A percentile compares a stretch with the other conserved stretches of the same genome.
These are phyloP conservation scores for Xylaria sp. DNA, from an alignment of 2,329 filamentous ascomycete species.

Conservation along the genomic window DNA sequence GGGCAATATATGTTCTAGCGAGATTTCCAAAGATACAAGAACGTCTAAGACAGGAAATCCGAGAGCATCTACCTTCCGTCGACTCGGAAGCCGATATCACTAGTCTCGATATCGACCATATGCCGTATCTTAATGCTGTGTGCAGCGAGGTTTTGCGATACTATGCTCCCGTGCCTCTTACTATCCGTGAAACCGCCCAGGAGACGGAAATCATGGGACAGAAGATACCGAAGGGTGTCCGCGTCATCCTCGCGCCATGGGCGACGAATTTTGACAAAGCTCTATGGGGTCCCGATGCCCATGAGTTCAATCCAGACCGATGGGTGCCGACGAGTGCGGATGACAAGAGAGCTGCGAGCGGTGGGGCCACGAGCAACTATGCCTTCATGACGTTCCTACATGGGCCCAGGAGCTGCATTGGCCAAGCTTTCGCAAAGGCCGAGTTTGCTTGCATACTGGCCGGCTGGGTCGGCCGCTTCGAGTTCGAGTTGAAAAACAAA, in stretches of 20 bases:
- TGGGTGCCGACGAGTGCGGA: conserved; percentile 65
- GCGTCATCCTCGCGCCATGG: conserved; percentile 70
- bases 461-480: conserved; percentile 78
- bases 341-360: conserved; percentile 63
- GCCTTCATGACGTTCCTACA: conserved; percentile 85
- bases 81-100: conserved; percentile 46
- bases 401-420: conserved; percentile 87
- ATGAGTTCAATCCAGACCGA: conserved; percentile 80
- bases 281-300: conserved; percentile 81
- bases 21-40: conserved; percentile 51
- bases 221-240: conserved; percentile 70
- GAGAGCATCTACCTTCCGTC: conserved; percentile 50
- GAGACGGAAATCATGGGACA: conserved; percentile 68
- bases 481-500: conserved; percentile 65
- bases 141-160: conserved; percentile 56
- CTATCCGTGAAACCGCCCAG: conserved; percentile 65
- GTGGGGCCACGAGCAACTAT: conserved; percentile 80
- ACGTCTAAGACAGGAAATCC: conserved; percentile 53
- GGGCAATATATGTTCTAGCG: conserved; percentile 54
- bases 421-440: conserved; percentile 79
- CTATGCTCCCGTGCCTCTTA: conserved; percentile 61
- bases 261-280: conserved; percentile 75
- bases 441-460: conserved; percentile 89
- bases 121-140: conserved; percentile 56
- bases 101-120: conserved; percentile 52